These are phyloP conservation scores for Solioccasus polychromus DNA, from an alignment of 768 basidiomycete species.

Conservation along the genomic window DNA sequence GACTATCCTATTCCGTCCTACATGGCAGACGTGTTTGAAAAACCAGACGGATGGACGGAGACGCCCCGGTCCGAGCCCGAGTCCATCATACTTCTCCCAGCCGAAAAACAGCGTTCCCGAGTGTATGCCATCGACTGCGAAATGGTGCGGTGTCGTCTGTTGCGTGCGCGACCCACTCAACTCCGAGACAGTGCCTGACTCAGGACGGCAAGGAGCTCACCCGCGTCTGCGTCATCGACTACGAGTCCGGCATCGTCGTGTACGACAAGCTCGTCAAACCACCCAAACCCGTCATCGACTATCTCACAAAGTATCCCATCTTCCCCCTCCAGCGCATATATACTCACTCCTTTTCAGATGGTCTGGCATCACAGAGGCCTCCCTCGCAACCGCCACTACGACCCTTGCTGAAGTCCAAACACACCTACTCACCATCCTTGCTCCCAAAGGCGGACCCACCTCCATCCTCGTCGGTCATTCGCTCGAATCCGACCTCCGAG, in stretches of 20 bases:
- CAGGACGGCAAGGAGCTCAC: constrained; percentile 89
- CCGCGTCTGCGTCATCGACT: constrained; percentile 82
- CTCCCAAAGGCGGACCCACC: constrained; percentile 46
- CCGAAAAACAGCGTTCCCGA: constrained; percentile 37
- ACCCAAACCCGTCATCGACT: constrained; percentile 78
- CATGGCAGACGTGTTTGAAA: constrained; percentile 67
- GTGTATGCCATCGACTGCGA: constrained; percentile 94
- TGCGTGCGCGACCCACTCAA: neutral
- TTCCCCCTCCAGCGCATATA: too few relatives aligned
- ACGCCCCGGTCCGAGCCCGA: constrained; percentile 52
- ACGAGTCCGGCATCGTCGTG: constrained; percentile 61
- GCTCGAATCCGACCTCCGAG: constrained; percentile 89
- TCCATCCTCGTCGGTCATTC: constrained; percentile 93
- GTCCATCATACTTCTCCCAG: constrained; percentile 29
- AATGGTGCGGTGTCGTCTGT: constrained; percentile 61
- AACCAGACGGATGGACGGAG: constrained; percentile 76
- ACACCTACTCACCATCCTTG: constrained; percentile 61
- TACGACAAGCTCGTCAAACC: constrained; percentile 93
- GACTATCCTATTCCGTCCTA: constrained; percentile 90
- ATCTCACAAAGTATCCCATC: constrained; percentile 74
- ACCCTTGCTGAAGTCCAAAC: constrained; percentile 78
- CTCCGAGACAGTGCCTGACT: constrained; percentile 66
- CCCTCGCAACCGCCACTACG: constrained; percentile 67
- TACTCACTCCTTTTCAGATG: constrained; percentile 46
- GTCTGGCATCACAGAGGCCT: constrained; percentile 88